Evolutionary conservation across 1,139 yeast genomes (phyloP), one percentile per base, ranked within the genome.

Genomic region (Blastobotrys arbuscula): DNA sequence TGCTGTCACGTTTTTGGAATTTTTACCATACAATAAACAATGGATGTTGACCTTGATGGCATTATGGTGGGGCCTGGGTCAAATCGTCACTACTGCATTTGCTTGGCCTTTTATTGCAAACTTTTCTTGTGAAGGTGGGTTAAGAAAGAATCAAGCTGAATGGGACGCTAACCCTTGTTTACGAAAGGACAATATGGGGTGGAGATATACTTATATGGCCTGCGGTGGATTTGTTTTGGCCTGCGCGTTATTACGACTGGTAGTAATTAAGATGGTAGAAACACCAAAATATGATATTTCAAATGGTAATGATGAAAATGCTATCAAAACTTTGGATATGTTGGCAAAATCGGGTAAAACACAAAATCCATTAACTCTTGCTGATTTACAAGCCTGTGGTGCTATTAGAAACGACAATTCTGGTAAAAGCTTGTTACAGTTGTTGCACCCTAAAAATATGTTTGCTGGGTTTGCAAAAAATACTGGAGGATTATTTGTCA

Each of bases 21-120:
- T 72, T 55, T 64, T 79, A 50, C 84, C 85, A 1, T 68, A 69
- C 40, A 74, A 73, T 45, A 67, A 73, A 55, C 81, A 78, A 57
- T 78, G 75, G 72, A 63, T 80, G 51, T 69, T 78, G 47, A 78
- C 83, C 0, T 67, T 77, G 34, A 71, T 79, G 69, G 83, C 84
- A 7, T 66, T 71, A 26, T 79, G 77, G 69, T 80, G 84, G 84
- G 82, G 82, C 50, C 62, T 80, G 46, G 84, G 84, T 38, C 83
- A 79, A 62, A 74, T 81, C 0, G 66, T 79, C 42, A 76, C 81
- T 8, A 70, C 70, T 23, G 67, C 77, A n/a, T 59, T 78, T 38
- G 76, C 81, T 5, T 79, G 81, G 79, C 81, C 79, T 0, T 74
- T 78, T 48, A 65, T 79, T 49, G 75, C 79, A 28, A 72, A 72